Evolutionary conservation across 805 yeast genomes (phyloP).

Genomic region (Ogataea pilisensis): DNA sequence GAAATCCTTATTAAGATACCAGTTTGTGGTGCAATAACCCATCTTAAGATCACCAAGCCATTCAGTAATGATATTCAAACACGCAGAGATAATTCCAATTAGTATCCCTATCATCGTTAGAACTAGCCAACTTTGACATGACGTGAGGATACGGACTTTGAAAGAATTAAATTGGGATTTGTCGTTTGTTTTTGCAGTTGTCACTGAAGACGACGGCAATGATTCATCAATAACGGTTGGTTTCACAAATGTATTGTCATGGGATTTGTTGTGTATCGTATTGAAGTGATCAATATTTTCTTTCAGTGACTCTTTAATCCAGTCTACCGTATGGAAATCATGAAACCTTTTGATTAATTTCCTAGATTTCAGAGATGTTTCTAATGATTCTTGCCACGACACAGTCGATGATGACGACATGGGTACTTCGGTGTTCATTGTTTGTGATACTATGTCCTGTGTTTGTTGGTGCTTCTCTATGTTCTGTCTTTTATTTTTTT

Average conservation of each 20-base stretch:
- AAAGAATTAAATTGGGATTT: constrained; percentile 11
- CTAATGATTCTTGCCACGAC: constrained; percentile 24
- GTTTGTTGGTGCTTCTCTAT: neutral
- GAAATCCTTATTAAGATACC: constrained; percentile 67
- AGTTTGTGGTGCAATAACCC: constrained; percentile 71
- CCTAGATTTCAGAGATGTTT: constrained; percentile 10
- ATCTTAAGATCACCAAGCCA: constrained; percentile 75
- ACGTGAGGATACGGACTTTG: constrained; percentile 28
- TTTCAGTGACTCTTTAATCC: constrained; percentile 58
- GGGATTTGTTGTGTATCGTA: constrained; percentile 12
- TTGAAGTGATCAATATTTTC: constrained; percentile 36
- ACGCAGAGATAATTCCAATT: constrained; percentile 82
- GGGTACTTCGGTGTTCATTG: constrained; percentile 1
- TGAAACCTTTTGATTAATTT: constrained; percentile 45
- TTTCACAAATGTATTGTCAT: constrained; percentile 3
- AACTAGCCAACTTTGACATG: constrained; percentile 64
- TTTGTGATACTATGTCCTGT: neutral
- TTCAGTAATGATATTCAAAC: constrained; percentile 75
- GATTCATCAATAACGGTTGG: constrained; percentile 1
- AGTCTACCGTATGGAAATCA: constrained; percentile 63
- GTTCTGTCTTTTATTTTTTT: too few relatives aligned
- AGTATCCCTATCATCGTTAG: constrained; percentile 69
- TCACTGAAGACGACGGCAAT: neutral
- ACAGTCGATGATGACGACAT: constrained; percentile 9
- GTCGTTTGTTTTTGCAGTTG: neutral